These are phyloP conservation scores for Amanita jacksonii DNA, from an alignment of 768 basidiomycete genomes.

Conservation along the genomic window DNA sequence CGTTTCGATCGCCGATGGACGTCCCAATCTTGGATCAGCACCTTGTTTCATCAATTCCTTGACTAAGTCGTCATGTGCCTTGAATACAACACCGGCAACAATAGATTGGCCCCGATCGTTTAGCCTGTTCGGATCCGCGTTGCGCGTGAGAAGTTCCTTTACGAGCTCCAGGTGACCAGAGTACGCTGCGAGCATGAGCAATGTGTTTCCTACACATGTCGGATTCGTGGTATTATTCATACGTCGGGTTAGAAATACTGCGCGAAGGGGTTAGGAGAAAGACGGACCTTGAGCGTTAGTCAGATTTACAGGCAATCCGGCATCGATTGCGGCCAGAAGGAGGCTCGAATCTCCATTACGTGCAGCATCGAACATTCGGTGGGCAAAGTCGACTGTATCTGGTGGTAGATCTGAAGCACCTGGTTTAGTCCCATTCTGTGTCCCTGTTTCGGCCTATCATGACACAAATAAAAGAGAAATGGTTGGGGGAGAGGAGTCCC, in stretches of 20 bases:
- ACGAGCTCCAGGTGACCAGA: conserved; percentile 51
- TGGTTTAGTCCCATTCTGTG: too few relatives aligned
- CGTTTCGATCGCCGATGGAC: conserved; percentile 58
- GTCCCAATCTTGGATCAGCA: conserved; percentile 58
- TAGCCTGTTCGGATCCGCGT: conserved; percentile 56
- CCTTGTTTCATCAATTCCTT: conserved; percentile 40
- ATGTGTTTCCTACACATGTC: conserved; percentile 53
- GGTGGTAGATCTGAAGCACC: conserved; percentile 20
- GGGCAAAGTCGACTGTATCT: conserved; percentile 47
- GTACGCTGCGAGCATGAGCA: conserved; percentile 74
- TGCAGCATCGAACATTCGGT: conserved; percentile 69
- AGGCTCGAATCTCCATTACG: conserved; percentile 44
- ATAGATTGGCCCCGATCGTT: conserved; percentile 71
- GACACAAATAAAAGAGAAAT: too few relatives aligned
- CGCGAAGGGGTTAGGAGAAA: background rate
- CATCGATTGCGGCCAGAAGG: conserved; percentile 48
- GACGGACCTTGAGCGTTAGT: conserved; percentile 57
- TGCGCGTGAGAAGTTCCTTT: conserved; percentile 40
- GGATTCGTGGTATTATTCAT: too few relatives aligned
- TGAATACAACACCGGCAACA: conserved; percentile 72
- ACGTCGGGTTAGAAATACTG: background rate
- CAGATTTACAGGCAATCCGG: conserved; percentile 62
- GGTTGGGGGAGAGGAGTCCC: too few relatives aligned
- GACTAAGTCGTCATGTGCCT: conserved; percentile 56
- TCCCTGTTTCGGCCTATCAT: too few relatives aligned